Base-by-base conservation (phyloP, 495 filamentous ascomycete species). In the Neurospora sp. region DNA sequence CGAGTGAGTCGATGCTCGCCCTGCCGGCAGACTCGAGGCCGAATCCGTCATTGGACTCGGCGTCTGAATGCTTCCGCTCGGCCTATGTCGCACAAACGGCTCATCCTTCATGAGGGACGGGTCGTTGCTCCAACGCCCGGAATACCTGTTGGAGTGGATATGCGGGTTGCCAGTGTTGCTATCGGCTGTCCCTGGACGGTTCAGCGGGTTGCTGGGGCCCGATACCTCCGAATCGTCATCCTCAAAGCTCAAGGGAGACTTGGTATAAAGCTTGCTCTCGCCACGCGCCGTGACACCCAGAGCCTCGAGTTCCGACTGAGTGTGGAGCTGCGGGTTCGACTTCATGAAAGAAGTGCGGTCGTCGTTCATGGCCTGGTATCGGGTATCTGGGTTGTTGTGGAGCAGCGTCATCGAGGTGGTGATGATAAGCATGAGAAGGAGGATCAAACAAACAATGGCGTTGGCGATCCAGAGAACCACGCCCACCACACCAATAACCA, bases 321-420 rank as follows among this genome's bases (percentile, higher is more conserved):
- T 81, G 41, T 87, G 92, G 71, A 98, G 86, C 76, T 94, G 89
- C n/a, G 92, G 91, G 75, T 96, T 91, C 5, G 95, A 98, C 86
- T 99, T 99, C 90, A 98, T 98, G 83, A 98, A 98, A 3, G 94
- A 97, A 65, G 92, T 93, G 73, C 96, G 91, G 83, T 98, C 96
- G 79, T 98, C 96, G 70, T 91, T 90, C 94, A 99, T 98, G 71
- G 92, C 93, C 81, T 98, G 94, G 83, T 98, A 99, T 41, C 96
- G 92, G 35, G 90, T 92, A 80, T 99, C 96, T 20, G 96, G 96
- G 83, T 99, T 96, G 87, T 98, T 97, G 69, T 93, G 93, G 78
- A 94, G 87, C 75, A 98, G 85, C 39, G 94, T 91, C 77, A 94
- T 90, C 74, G 88, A 82, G 4, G 95, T 94, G 38, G 94, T 92